Evolutionary conservation across 163 green algal genomes (phyloP).

Genomic region (Volvox carteri): DNA sequence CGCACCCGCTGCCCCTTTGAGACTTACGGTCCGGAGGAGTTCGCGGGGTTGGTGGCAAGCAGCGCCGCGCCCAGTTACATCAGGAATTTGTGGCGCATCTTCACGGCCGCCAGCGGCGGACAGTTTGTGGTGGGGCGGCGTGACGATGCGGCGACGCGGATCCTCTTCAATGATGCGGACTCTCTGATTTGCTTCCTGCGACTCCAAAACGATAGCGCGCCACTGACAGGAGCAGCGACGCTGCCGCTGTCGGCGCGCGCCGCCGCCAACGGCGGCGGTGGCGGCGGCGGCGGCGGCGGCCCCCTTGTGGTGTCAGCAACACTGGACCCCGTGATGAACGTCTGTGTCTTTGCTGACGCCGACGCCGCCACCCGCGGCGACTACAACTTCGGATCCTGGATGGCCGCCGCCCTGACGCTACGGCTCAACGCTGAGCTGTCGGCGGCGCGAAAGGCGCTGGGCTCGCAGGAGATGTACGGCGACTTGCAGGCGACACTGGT

Average conservation of each 20-base stretch:
- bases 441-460: background rate
- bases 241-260: background rate
- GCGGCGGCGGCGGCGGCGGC: background rate
- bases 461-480: background rate
- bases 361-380: background rate
- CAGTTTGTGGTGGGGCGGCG: background rate
- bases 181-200: slow-evolving; percentile 39
- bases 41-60: background rate
- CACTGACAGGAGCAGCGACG: background rate
- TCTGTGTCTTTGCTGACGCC: background rate
- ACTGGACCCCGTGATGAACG: background rate
- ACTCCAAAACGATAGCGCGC: background rate
- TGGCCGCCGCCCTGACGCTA: slow-evolving; percentile 13
- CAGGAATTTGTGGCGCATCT: background rate
- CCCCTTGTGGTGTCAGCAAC: background rate
- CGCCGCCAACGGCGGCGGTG: background rate
- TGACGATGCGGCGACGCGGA: background rate
- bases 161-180: background rate
- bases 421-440: background rate
- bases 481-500: background rate
- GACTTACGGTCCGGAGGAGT: background rate
- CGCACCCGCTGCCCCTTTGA: background rate
- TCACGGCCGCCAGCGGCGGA: background rate
- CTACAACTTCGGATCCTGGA: slow-evolving; percentile 26
- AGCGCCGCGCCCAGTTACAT: background rate